Percentiles rank a stretch among this genome's conserved stretches.
Conservation (phyloP, 345 rosid genomes). For the Aurinia saxatilis region DNA sequence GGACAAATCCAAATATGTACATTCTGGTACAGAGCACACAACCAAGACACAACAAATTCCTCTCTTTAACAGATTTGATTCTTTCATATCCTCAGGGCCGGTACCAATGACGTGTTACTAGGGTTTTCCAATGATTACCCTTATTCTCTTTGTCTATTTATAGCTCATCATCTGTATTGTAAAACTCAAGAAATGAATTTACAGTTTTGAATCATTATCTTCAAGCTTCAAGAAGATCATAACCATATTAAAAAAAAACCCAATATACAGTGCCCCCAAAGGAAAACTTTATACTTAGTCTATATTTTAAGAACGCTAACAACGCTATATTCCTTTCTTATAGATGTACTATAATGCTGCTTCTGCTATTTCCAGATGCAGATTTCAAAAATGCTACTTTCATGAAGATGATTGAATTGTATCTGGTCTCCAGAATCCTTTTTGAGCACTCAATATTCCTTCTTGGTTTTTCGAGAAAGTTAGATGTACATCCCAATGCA, state of each 20-base stretch:
- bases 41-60: no score
- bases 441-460: constrained; percentile 84
- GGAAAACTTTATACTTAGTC: constrained; percentile 16
- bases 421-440: constrained; percentile 82
- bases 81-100: no score
- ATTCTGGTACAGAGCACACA: no score
- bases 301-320: constrained; percentile 18
- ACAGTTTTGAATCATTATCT: no score
- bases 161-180: no score
- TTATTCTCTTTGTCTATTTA: no score
- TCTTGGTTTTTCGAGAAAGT: constrained; percentile 69
- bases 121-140: no score
- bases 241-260: background rate
- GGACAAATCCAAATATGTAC: no score
- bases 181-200: no score
- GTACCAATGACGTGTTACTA: no score
- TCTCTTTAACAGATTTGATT: no score
- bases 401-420: constrained; percentile 33
- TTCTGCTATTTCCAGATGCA: constrained; percentile 8
- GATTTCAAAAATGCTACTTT: no score
- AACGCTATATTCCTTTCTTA: background rate
- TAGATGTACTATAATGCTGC: background rate
- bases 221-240: background rate
- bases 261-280: background rate
- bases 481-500: constrained; percentile 75